phyloP scores from a whole-genome alignment of 768 basidiomycete genomes.

The Podaxis sp. region DNA sequence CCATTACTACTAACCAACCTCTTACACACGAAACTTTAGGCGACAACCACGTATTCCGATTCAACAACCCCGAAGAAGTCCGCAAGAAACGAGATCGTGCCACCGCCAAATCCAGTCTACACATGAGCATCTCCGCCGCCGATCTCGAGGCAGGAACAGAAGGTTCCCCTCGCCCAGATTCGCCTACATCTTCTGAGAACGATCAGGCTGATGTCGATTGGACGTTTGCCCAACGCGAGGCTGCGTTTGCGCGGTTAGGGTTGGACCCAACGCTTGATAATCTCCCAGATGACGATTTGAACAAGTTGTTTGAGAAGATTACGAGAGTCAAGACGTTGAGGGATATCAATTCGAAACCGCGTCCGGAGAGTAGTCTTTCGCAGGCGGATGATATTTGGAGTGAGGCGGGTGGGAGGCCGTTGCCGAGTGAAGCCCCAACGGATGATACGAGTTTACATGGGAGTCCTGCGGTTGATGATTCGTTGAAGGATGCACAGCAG shows the following conservation, averaged over 20 bases:
- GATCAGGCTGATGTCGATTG: conserved; percentile 83
- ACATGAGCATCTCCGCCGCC: conserved; percentile 60
- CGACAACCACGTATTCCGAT: conserved; percentile 96
- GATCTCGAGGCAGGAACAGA: conserved; percentile 52
- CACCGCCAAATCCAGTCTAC: conserved; percentile 67
- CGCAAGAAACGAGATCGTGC: conserved; percentile 87
- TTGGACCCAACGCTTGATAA: conserved; percentile 89
- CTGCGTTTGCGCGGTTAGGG: conserved; percentile 83
- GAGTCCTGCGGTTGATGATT: conserved; percentile 67
- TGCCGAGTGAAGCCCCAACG: conserved; percentile 75
- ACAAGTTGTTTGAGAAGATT: conserved; percentile 93
- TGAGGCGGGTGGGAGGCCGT: conserved; percentile 71
- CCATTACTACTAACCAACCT: conserved; percentile 9
- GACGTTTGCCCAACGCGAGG: conserved; percentile 96
- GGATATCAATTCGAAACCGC: conserved; percentile 74
- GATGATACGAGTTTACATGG: conserved; percentile 86
- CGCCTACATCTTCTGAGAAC: conserved; percentile 67
- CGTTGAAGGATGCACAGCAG: conserved; percentile 69
- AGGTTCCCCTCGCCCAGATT: conserved; percentile 73
- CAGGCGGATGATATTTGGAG: conserved; percentile 89
- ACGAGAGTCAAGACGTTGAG: conserved; percentile 88
- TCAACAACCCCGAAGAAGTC: conserved; percentile 94
- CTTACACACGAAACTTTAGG: conserved; percentile 42
- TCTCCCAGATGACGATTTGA: conserved; percentile 91
- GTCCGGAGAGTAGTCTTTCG: conserved; percentile 88